These are phyloP conservation scores for Moricandia moricandioides DNA, from an alignment of 345 rosid genomes.

Conservation along the genomic window DNA sequence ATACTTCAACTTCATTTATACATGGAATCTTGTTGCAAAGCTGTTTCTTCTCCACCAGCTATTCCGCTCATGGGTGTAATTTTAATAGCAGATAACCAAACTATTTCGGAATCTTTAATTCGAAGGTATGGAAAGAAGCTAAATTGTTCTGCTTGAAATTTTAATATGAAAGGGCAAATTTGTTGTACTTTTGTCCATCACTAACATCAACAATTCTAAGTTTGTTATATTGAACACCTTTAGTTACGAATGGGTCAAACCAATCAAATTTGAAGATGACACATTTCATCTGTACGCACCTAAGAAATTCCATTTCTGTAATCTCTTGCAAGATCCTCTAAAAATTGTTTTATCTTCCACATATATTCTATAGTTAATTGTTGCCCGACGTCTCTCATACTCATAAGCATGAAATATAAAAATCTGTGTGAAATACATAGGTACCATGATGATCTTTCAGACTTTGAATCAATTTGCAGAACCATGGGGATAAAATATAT, in stretches of 20 bases:
- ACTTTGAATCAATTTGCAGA: not conserved
- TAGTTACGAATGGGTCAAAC: not conserved
- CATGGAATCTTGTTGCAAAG: not conserved
- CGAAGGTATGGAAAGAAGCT: not conserved
- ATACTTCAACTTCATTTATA: no score
- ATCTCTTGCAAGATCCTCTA: not conserved
- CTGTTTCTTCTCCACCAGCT: not conserved
- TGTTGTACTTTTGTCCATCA: not conserved
- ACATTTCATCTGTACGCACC: not conserved
- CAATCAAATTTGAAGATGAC: not conserved
- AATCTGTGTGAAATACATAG: not conserved
- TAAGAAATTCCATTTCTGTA: not conserved
- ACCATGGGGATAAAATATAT: not conserved
- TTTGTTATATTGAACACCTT: not conserved
- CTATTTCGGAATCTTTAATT: not conserved
- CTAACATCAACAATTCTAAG: not conserved
- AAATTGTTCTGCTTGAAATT: not conserved
- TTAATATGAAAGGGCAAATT: not conserved
- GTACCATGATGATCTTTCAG: not conserved
- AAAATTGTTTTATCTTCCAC: not conserved
- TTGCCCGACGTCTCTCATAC: not conserved
- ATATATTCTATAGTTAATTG: not conserved
- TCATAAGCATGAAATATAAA: not conserved
- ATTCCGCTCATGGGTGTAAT: not conserved
- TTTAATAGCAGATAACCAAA: not conserved